Evolutionary conservation across 129 eudicot genomes (phyloP), one percentile per base, ranked within the genome.

Genomic region (Pulicaria dysenterica): DNA sequence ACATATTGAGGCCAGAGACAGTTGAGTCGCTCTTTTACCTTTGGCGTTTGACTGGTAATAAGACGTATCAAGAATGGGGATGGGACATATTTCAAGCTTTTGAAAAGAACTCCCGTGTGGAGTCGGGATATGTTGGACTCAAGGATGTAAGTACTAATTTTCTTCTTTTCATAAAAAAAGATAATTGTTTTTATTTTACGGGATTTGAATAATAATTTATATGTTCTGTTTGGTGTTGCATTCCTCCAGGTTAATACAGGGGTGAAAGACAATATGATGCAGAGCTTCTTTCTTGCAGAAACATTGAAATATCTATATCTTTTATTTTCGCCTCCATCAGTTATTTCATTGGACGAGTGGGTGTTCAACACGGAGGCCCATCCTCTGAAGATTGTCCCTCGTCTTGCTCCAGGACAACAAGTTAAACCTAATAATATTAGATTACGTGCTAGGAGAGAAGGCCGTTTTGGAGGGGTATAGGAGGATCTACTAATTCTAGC

Each of bases 361-460:
- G 99, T 95, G 11, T 95, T 95, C 79, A 95, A 95, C 83, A 95
- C 99, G 24, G 99, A 95, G 82, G 99, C 99, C 9, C 99, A 95
- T 77, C 99, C 99, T 3, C 65, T 95, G 60, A 88, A 73, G 70
- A 90, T 95, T 13, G 88, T 90, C 12, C 50, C 92, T 15, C 90
- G 98, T 17, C 42, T 70, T 3, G 80, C 58, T 6, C 74, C 65
- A 19, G 69, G 71, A 37, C 74, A 60, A 8, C 84, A 71, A 48
- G 82, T 58, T 11, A 71, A 80, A 9, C 77, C 72, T 44, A 70
- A 71, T 72, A 62, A 74, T 41, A 70, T 57, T 31, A 73, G 86
- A 69, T 53, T 65, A 43, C 97, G 85, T 49, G 83, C 83, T 43
- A 86, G 99, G 85, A 90, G 80, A 79, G 93, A 90, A 84, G 99